Evolutionary conservation across 257 asterid genomes (phyloP).

Genomic region (Solanum virginianum): DNA sequence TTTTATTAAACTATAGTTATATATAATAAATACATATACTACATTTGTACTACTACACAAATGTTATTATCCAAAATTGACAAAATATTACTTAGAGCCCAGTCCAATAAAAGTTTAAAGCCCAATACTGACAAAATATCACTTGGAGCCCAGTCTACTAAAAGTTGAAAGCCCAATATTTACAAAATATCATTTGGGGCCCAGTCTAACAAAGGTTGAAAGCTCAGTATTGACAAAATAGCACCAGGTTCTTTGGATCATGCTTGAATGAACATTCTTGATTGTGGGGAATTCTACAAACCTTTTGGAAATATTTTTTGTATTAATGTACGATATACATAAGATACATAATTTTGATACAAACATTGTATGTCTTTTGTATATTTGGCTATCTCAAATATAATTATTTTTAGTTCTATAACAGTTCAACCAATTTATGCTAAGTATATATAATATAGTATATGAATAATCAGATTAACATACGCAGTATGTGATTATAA

Average conservation of each 20-base stretch:
- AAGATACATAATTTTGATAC: background rate
- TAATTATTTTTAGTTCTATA: background rate
- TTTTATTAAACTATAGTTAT: no score
- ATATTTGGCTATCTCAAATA: background rate
- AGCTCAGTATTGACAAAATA: background rate
- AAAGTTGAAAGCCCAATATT: background rate
- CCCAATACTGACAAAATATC: background rate
- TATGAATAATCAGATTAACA: background rate
- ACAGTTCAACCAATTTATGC: background rate
- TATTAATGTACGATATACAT: background rate
- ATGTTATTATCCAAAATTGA: background rate
- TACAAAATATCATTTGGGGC: background rate
- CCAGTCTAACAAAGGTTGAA: background rate
- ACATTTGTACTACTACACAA: background rate
- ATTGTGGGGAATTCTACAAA: background rate
- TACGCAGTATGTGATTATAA: background rate
- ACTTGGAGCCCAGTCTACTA: background rate
- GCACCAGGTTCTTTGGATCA: background rate
- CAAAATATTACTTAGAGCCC: background rate
- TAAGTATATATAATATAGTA: no score
- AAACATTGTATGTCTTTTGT: background rate
- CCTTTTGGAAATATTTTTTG: background rate
- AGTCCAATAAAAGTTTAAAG: background rate
- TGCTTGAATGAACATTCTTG: background rate
- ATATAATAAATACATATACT: background rate